These are phyloP conservation scores for Phytophthora lateralis DNA, from an alignment of 352 stramenopile genomes.

Conservation along the genomic window DNA sequence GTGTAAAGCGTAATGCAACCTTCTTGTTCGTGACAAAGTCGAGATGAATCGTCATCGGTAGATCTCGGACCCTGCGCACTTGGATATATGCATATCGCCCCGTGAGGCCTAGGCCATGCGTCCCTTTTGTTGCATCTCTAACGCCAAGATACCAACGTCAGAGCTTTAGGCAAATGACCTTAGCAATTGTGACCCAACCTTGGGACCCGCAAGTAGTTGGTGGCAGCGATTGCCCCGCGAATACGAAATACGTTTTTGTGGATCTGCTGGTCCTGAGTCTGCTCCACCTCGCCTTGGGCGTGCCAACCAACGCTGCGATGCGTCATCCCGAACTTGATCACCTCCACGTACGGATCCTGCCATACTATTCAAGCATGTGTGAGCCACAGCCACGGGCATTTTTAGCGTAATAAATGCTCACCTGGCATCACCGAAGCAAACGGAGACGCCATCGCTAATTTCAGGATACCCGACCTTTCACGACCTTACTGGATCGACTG, in stretches of 20 bases:
- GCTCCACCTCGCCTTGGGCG: constrained; percentile 70
- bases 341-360: constrained; percentile 88
- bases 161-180: neutral
- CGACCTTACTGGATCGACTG: neutral
- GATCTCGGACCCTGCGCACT: constrained; percentile 41
- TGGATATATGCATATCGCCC: constrained; percentile 78
- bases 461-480: constrained; percentile 30
- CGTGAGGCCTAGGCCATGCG: constrained; percentile 63
- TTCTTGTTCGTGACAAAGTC: constrained; percentile 78
- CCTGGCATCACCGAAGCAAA: constrained; percentile 37
- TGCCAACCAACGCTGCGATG: constrained; percentile 60
- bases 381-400: neutral
- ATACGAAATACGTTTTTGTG: constrained; percentile 85
- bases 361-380: constrained; percentile 51
- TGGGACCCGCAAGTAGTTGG: constrained; percentile 78
- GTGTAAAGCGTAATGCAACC: constrained; percentile 59
- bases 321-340: constrained; percentile 78
- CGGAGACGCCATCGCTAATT: constrained; percentile 28
- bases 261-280: constrained; percentile 65
- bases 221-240: constrained; percentile 68
- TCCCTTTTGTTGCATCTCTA: constrained; percentile 54
- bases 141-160: neutral
- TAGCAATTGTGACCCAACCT: constrained; percentile 24
- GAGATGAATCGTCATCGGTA: constrained; percentile 67
- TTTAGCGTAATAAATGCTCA: neutral